phyloP scores from a whole-genome alignment of 108 stramenopile species.

The Pseudonitzschia delicatissima region DNA sequence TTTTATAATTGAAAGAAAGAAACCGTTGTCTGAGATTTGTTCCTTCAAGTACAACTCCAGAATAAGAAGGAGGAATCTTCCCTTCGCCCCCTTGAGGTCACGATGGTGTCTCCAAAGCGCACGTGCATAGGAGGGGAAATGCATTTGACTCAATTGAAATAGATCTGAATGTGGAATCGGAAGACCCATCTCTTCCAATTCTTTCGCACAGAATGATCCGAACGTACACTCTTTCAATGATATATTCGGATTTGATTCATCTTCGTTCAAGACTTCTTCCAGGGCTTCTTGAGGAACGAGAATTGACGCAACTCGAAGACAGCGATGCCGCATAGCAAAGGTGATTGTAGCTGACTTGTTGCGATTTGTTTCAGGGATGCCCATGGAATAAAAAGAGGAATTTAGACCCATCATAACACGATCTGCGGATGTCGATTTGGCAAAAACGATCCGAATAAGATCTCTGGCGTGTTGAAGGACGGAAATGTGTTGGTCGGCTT shows the following conservation, averaged over 20 bases:
- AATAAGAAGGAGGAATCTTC: conserved; percentile 69
- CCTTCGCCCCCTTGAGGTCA: conserved; percentile 42
- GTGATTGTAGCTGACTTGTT: conserved; percentile 44
- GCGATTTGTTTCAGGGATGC: conserved; percentile 4
- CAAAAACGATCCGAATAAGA: conserved; percentile 77
- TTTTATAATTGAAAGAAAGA: conserved; percentile 45
- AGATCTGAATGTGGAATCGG: conserved; percentile 82
- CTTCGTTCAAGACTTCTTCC: conserved; percentile 54
- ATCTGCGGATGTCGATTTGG: conserved; percentile 41
- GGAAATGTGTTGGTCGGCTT: conserved; percentile 31
- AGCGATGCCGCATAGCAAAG: conserved; percentile 86
- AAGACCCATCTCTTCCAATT: conserved; percentile 86
- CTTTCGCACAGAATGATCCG: conserved; percentile 78
- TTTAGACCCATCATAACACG: conserved; percentile 38
- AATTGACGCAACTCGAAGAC: conserved; percentile 69
- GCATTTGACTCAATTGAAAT: conserved; percentile 66
- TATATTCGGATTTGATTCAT: conserved; percentile 30
- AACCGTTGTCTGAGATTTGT: conserved; percentile 44
- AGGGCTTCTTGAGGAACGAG: conserved; percentile 78
- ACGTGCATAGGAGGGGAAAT: conserved; percentile 78
- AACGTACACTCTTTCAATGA: conserved; percentile 57
- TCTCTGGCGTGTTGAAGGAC: conserved; percentile 53
- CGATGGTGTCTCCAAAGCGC: conserved; percentile 81
- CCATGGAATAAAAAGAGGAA: conserved; percentile 20
- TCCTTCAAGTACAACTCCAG: conserved; percentile 69